Evolutionary conservation across 2,329 filamentous ascomycete species (phyloP), one percentile per base, ranked within the genome.

Genomic region (Helminthosporium solani): DNA sequence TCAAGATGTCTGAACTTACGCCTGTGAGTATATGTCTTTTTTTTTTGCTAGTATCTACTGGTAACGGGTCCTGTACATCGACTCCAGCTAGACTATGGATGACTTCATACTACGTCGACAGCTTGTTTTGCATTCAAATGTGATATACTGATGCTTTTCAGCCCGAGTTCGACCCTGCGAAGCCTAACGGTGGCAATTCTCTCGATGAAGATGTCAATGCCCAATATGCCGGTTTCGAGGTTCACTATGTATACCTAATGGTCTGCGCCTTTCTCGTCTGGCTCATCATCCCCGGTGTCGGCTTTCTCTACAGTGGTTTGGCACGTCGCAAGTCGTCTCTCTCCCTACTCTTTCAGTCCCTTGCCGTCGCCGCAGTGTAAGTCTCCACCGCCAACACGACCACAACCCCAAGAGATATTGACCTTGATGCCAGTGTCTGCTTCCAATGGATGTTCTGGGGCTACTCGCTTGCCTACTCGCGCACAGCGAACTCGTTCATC

Each of bases 401-500:
- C 12, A 20, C 50, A 54, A 19, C 7, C 7, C 14, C 28, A 31
- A 14, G 6, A 31, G 28, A 31, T 8, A 31, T 14, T 38, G 20
- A 38, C 15, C 25, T 14, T 8, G n/a, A 3, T 8, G 14, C 3
- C 43, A 72, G 66, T 11, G 70, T 74, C 2, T 79, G 76, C n/a
- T 78, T 82, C 58, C 78, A 81, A 66, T 82, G 79, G 77, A 80
- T 84, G 67, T 85, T 85, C 64, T 85, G 73, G 80, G 83, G 83
- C 2, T 86, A 84, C 67, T 79, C 78, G 0, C 70, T 86, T 7
- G 77, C 82, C 19, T 86, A 84, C 63, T 81, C 79, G 2, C 73
- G 80, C 42, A 78, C 78, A 18, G 82, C 78, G 1, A 77, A 77
- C 7, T 73, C 79, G 1, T 86, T 84, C 66, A 85, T 86, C 53